Conservation (phyloP, 2,329 filamentous ascomycete species). For the Rhynchosporium agropyri region DNA sequence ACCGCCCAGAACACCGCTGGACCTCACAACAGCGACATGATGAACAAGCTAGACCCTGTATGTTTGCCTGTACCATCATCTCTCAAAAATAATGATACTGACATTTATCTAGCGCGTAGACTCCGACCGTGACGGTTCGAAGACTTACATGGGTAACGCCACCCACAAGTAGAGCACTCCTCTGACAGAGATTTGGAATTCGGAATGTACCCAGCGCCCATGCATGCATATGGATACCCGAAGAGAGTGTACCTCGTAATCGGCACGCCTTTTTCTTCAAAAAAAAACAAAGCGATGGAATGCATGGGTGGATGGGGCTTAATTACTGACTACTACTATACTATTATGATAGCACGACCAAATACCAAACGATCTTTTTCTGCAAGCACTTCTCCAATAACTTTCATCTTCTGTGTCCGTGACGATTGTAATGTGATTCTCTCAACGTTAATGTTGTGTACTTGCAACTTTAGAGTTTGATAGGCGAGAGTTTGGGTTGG, state of each 20-base stretch:
- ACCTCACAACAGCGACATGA: conserved; percentile 54
- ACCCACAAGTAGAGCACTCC: conserved; percentile 41
- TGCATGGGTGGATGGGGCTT: not conserved
- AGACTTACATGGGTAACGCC: conserved; percentile 58
- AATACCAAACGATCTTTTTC: not conserved
- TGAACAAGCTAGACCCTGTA: conserved; percentile 51
- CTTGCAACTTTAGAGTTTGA: too few relatives aligned
- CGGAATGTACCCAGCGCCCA: not conserved
- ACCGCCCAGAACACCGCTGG: conserved; percentile 51
- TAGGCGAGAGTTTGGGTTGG: too few relatives aligned
- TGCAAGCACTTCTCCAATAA: too few relatives aligned
- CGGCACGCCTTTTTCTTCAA: conserved; percentile 20
- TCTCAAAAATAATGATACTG: not conserved
- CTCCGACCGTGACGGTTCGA: conserved; percentile 56
- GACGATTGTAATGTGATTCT: too few relatives aligned
- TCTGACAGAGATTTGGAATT: not conserved
- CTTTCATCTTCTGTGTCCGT: too few relatives aligned
- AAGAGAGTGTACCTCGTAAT: conserved; percentile 21
- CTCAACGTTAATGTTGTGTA: too few relatives aligned
- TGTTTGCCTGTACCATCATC: not conserved
- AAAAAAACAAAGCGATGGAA: not conserved
- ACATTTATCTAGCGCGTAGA: conserved; percentile 49
- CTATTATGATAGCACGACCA: conserved; percentile 6
- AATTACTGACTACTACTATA: not conserved
- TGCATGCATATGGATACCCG: conserved; percentile 17